A percentile compares a stretch with the other conserved stretches of the same genome.
phyloP scores from a whole-genome alignment of 768 basidiomycete species.

The Gymnopilus dilepis region DNA sequence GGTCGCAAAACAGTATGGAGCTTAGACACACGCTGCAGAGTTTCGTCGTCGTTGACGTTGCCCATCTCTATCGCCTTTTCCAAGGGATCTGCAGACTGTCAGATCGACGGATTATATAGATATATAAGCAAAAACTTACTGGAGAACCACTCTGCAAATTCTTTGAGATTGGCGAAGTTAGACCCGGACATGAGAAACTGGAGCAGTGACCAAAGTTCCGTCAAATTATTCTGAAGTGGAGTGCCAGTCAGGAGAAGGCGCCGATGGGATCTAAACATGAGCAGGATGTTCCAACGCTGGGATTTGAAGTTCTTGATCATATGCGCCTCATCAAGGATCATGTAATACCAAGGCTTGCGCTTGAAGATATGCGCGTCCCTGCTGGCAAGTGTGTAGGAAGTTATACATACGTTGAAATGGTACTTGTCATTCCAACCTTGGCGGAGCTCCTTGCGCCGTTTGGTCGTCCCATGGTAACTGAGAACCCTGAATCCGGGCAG shows the following conservation, averaged over 20 bases:
- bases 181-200: slow-evolving; percentile 93
- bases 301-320: slow-evolving; percentile 98
- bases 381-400: slow-evolving; percentile 91
- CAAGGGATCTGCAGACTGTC: slow-evolving; percentile 69
- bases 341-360: slow-evolving; percentile 93
- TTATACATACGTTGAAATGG: slow-evolving; percentile 93
- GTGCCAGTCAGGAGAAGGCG: slow-evolving; percentile 94
- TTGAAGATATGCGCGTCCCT: slow-evolving; percentile 91
- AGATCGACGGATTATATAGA: slow-evolving; percentile 3
- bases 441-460: slow-evolving; percentile 87
- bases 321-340: slow-evolving; percentile 95
- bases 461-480: slow-evolving; percentile 89
- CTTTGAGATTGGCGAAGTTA: slow-evolving; percentile 89
- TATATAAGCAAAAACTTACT: slow-evolving; percentile 56
- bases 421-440: slow-evolving; percentile 91
- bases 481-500: slow-evolving; percentile 86
- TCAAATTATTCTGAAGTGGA: slow-evolving; percentile 94
- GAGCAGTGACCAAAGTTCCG: slow-evolving; percentile 93
- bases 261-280: slow-evolving; percentile 86
- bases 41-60: slow-evolving; percentile 77
- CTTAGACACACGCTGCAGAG: slow-evolving; percentile 81
- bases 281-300: slow-evolving; percentile 89
- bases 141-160: slow-evolving; percentile 96
- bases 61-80: slow-evolving; percentile 94
- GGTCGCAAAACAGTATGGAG: slow-evolving; percentile 96